These are phyloP conservation scores for Hemileia vastatrix DNA, from an alignment of 1,284 basidiomycete genomes.

Conservation along the genomic window DNA sequence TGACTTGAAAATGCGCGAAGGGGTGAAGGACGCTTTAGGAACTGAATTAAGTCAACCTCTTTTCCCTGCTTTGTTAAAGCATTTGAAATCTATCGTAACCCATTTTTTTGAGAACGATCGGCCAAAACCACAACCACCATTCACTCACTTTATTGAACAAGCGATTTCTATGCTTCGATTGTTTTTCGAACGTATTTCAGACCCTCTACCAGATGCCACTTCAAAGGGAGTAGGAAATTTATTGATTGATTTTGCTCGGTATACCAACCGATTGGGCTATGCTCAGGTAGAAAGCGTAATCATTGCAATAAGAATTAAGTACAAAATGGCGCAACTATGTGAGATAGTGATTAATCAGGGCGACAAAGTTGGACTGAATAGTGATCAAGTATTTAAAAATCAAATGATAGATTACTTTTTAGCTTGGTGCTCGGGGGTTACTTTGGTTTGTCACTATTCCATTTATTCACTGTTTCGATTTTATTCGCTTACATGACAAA, in stretches of 20 bases:
- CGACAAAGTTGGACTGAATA: conserved; percentile 52
- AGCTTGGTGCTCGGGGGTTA: conserved; percentile 15
- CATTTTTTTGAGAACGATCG: conserved; percentile 28
- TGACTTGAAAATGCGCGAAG: conserved; percentile 59
- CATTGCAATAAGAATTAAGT: conserved; percentile 56
- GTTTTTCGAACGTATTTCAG: conserved; percentile 61
- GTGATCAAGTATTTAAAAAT: conserved; percentile 10
- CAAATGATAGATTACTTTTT: conserved; percentile 22
- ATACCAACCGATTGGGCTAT: conserved; percentile 18
- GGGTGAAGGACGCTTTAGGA: conserved; percentile 68
- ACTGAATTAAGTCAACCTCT: conserved; percentile 62
- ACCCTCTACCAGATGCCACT: conserved; percentile 52
- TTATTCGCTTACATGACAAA: not conserved
- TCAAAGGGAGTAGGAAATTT: conserved; percentile 47
- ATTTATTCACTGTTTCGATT: not conserved
- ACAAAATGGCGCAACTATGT: conserved; percentile 64
- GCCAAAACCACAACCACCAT: conserved; percentile 38
- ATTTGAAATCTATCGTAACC: conserved; percentile 59
- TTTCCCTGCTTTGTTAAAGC: conserved; percentile 58
- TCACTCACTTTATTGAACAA: conserved; percentile 62
- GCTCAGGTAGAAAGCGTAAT: conserved; percentile 32
- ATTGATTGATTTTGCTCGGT: conserved; percentile 20
- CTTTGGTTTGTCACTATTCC: not conserved
- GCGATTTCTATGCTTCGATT: conserved; percentile 63
- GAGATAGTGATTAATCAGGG: conserved; percentile 58